These are phyloP conservation scores for Monosporozyma aquatica DNA, from an alignment of 805 yeast species.

Conservation along the genomic window DNA sequence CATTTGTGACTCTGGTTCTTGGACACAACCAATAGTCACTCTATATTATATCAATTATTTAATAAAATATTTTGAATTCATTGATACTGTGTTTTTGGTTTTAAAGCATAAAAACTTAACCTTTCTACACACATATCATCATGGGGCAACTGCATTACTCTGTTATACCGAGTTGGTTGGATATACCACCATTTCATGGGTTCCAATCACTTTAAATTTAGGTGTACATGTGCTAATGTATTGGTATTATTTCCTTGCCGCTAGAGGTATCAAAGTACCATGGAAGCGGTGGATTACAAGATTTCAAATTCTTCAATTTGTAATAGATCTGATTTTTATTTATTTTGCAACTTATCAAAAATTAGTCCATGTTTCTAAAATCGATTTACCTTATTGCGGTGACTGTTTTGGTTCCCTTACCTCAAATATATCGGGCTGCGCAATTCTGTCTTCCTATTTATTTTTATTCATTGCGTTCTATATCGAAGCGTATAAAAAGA, in stretches of 20 bases:
- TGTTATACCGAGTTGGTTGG: slow-evolving; percentile 93
- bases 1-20: slow-evolving; percentile 67
- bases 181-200: slow-evolving; percentile 88
- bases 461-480: slow-evolving; percentile 69
- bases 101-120: slow-evolving; percentile 85
- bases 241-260: slow-evolving; percentile 90
- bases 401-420: slow-evolving; percentile 67
- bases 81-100: slow-evolving; percentile 87
- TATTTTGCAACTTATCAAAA: slow-evolving; percentile 83
- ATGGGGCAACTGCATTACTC: slow-evolving; percentile 92
- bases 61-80: slow-evolving; percentile 78
- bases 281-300: slow-evolving; percentile 99
- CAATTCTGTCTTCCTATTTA: slow-evolving; percentile 66
- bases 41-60: slow-evolving; percentile 86
- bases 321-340: slow-evolving; percentile 81
- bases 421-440: slow-evolving; percentile 67
- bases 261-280: slow-evolving; percentile 93
- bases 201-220: slow-evolving; percentile 79
- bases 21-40: slow-evolving; percentile 75
- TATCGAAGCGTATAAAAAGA: slow-evolving; percentile 61
- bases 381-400: slow-evolving; percentile 45
- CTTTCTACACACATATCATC: slow-evolving; percentile 92
- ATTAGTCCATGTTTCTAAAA: slow-evolving; percentile 35
- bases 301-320: slow-evolving; percentile 87
- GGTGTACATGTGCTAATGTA: slow-evolving; percentile 95